Base-by-base conservation (phyloP, 305 asterid genomes). In the Vinca major region DNA sequence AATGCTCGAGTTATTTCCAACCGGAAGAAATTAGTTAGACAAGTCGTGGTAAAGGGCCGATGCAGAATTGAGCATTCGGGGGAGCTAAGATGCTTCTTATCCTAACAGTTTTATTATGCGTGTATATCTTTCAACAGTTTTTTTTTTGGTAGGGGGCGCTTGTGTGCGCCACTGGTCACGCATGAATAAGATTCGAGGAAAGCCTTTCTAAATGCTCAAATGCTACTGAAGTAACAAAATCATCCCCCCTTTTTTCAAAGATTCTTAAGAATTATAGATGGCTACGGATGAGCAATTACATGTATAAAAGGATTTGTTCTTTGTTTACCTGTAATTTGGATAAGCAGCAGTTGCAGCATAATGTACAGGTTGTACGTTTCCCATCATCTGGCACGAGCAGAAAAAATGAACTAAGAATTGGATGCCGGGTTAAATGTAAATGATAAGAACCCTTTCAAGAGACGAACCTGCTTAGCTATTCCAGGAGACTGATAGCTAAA, bases 241-340 rank as follows among this genome's bases (percentile, higher is more conserved):
- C 12, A 57, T 12, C 43, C 10, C 43, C 10, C 36, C 11, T 11
- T 14, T 41, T 19, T 51, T 10, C 51, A 41, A 13, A 40, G 48
- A 26, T 50, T 39, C 37, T 49, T 19, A 36, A 12, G 10, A 6
- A 11, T 16, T 53, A 69, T 17, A 9, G 8, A 57, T 3, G 14
- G n/a, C 39, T 17, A 53, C 37, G 1, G 12, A 67, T 12, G 19
- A 67, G 37, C 21, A 41, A 53, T 17, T 40, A 45, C 53, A 65
- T 3, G 54, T 9, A 56, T 2, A 10, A 60, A 39, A 45, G 9
- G 20, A 8, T 33, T n/a, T 19, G 44, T 1, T 12, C 20, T 53
- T 44, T 44, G 19, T 41, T 5, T 73, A 76, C 80, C 83, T 79
- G 65, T 75, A 65, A 69, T 66, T 7, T 20, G 74, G 66, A 69